These are phyloP conservation scores for Fusarium nygamai DNA, from an alignment of 2,329 filamentous ascomycete species.

Conservation along the genomic window DNA sequence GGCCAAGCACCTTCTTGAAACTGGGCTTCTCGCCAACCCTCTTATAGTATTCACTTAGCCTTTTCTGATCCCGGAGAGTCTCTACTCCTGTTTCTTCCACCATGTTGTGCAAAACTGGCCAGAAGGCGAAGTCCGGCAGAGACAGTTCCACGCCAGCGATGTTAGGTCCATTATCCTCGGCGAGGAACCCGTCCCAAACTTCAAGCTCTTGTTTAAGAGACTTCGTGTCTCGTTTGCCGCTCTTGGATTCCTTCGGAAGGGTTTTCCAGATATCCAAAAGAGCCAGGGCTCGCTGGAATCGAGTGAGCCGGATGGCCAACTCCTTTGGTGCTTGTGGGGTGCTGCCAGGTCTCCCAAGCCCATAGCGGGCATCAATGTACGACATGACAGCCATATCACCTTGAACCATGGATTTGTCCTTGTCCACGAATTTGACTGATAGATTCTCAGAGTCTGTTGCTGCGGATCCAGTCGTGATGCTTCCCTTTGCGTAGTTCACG, in stretches of 20 bases:
- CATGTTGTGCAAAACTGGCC: conserved; percentile 64
- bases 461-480: conserved; percentile 44
- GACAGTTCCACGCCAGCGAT: conserved; percentile 55
- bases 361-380: conserved; percentile 68
- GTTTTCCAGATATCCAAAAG: conserved; percentile 52
- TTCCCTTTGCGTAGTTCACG: conserved; percentile 59
- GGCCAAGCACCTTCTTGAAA: conserved; percentile 38
- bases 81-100: conserved; percentile 47
- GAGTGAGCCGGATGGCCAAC: conserved; percentile 51
- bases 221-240: conserved; percentile 25
- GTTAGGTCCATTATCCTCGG: conserved; percentile 49
- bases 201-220: conserved; percentile 48
- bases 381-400: conserved; percentile 65
- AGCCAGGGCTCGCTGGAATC: conserved; percentile 53
- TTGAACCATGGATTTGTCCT: conserved; percentile 61
- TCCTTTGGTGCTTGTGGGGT: conserved; percentile 39
- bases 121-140: conserved; percentile 66
- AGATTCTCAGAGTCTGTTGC: conserved; percentile 2
- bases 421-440: conserved; percentile 64
- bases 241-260: conserved; percentile 2
- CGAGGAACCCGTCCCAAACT: conserved; percentile 53
- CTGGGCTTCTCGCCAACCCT: conserved; percentile 37
- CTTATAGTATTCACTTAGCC: conserved; percentile 53
- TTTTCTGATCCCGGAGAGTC: conserved; percentile 44
- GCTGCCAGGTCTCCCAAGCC: conserved; percentile 43